phyloP scores from a whole-genome alignment of 768 basidiomycete species.

The Phlebiopsis gigantea region DNA sequence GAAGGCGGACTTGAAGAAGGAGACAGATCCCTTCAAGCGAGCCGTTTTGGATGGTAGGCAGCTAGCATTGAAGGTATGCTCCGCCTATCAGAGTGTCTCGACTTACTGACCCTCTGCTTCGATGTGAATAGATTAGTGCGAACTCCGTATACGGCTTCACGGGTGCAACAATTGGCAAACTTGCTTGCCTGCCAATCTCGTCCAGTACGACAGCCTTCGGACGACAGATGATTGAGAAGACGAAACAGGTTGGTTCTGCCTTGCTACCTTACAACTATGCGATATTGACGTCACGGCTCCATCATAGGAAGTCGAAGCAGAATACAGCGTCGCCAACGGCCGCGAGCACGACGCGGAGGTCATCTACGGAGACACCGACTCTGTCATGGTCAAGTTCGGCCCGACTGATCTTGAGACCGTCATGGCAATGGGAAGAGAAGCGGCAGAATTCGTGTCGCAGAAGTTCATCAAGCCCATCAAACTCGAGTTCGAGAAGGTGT shows the following conservation, averaged over 20 bases:
- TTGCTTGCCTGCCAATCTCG: constrained; percentile 94
- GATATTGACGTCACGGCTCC: not conserved
- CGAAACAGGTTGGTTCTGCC: constrained; percentile 61
- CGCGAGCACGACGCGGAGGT: constrained; percentile 85
- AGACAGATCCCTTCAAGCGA: constrained; percentile 94
- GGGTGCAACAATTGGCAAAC: constrained; percentile 93
- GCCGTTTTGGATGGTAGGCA: constrained; percentile 97
- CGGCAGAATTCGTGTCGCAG: constrained; percentile 83
- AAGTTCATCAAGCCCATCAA: constrained; percentile 97
- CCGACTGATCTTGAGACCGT: constrained; percentile 80
- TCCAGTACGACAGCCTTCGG: constrained; percentile 95
- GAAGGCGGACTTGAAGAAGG: constrained; percentile 93
- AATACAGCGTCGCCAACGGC: constrained; percentile 83
- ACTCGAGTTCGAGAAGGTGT: constrained; percentile 98
- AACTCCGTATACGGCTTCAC: constrained; percentile 99
- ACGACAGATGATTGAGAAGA: constrained; percentile 98
- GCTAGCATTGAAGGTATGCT: constrained; percentile 82
- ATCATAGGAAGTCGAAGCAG: constrained; percentile 77
- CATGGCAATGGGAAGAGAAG: constrained; percentile 85
- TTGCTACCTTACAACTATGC: not conserved
- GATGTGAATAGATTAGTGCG: constrained; percentile 80
- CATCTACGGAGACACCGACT: constrained; percentile 98
- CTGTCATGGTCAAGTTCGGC: constrained; percentile 98
- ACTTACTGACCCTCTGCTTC: not conserved
- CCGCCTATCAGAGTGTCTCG: not conserved